Base-by-base conservation (phyloP, 805 yeast genomes). In the Yamadazyma paraphyllophila region DNA sequence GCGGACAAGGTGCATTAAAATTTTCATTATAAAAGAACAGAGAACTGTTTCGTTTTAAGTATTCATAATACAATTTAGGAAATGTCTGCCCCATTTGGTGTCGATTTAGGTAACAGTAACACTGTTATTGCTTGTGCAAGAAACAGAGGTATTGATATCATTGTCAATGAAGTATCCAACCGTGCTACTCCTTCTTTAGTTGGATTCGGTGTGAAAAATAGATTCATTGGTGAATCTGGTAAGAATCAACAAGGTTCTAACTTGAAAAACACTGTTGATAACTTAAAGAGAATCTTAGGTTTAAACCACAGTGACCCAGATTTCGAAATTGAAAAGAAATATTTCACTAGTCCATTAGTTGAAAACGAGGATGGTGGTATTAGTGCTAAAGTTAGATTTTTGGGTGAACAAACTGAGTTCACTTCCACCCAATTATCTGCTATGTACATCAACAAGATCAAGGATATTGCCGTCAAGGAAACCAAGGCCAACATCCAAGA, bases 121-220 rank as follows among this genome's bases (percentile, higher is more conserved):
- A 83, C 96, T 54, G 97, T 92, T 58, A 80, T 92, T 66, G 98
- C 96, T 36, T 72, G 96, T 66, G 99, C 99, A 53, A 86, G 92
- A 69, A 94, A 92, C 82, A 85, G 98, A 77, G 98, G 98, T 65
- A 94, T 94, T 65, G 99, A 94, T 71, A 85, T 94, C 61, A 88
- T 94, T 61, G 98, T 94, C 74, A 94, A 94, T 68, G 99, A 94
- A 74, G 98, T 94, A 40, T 91, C 98, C 47, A 94, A 94, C 85
- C 86, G 99, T 73, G 71, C 95, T 56, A 94, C 99, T 29, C 99
- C 99, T 55, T 65, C 81, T 6, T 68, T 88, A 55, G 94, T 94
- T 57, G 98, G 97, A 29, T 94, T 94, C 59, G 97, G 97, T 57
- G 66, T 63, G 55, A 88, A 87, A 73, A 84, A 81, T 80, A 84